Conservation (phyloP, 2,329 filamentous ascomycete species). For the Colletotrichum eremochloae region DNA sequence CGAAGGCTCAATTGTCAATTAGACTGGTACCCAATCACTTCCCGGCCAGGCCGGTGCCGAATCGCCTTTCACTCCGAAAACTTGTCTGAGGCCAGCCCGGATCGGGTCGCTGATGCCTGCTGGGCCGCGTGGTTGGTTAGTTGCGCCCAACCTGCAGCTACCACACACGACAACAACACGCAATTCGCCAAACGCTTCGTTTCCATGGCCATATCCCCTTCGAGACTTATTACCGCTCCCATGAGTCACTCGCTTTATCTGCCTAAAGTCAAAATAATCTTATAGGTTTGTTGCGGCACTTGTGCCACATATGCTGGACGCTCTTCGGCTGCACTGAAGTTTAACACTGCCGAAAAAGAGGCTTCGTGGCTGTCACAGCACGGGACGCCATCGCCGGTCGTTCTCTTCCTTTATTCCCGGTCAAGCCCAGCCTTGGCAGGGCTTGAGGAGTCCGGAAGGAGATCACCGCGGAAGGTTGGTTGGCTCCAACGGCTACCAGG, state of each 20-base stretch:
- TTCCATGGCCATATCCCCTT: background rate
- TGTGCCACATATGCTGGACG: background rate
- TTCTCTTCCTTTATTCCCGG: background rate
- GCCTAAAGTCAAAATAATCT: background rate
- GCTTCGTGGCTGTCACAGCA: background rate
- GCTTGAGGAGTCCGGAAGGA: too few relatives aligned
- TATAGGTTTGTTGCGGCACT: background rate
- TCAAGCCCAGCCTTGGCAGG: background rate
- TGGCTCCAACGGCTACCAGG: background rate
- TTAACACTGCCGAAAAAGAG: background rate
- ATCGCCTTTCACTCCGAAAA: background rate
- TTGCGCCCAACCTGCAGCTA: conserved; percentile 3
- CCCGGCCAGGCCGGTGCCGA: conserved; percentile 10
- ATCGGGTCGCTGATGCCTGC: background rate
- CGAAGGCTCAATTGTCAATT: conserved; percentile 4
- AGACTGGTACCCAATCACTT: background rate
- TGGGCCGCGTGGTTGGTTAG: conserved; percentile 19
- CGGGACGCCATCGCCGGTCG: too few relatives aligned
- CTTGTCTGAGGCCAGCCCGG: background rate
- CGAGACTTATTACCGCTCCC: too few relatives aligned
- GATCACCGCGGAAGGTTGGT: background rate
- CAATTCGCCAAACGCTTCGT: background rate
- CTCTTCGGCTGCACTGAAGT: background rate
- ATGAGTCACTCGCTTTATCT: background rate
- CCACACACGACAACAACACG: conserved; percentile 4